phyloP scores from a whole-genome alignment of 2,329 filamentous ascomycete genomes.

The Aspergillus arachidicola region DNA sequence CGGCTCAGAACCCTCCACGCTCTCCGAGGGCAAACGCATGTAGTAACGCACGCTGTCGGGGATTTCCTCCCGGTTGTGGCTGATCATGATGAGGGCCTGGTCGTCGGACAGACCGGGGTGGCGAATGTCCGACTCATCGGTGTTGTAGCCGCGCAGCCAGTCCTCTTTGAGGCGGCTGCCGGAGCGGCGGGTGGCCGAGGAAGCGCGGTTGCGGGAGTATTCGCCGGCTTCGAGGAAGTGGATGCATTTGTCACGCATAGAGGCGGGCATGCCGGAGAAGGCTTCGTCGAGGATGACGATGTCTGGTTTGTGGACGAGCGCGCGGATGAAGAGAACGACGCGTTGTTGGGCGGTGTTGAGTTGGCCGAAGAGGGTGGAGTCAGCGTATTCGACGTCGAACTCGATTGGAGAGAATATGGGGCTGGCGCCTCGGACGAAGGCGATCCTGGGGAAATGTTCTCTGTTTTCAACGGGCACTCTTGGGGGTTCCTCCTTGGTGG shows the following conservation, averaged over 20 bases:
- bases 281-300: constrained; percentile 85
- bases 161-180: constrained; percentile 3
- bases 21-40: constrained; percentile 70
- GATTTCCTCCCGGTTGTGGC: constrained; percentile 87
- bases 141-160: constrained; percentile 17
- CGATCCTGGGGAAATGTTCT: constrained; percentile 24
- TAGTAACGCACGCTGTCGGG: constrained; percentile 81
- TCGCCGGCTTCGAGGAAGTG: constrained; percentile 73
- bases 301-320: constrained; percentile 77
- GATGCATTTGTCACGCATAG: constrained; percentile 82
- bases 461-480: constrained; percentile 1
- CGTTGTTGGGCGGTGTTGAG: constrained; percentile 62
- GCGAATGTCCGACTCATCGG: constrained; percentile 16
- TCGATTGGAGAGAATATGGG: constrained; percentile 19
- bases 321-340: constrained; percentile 79
- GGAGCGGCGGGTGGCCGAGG: constrained; percentile 19
- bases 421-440: constrained; percentile 1
- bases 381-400: constrained; percentile 64
- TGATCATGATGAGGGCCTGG: constrained; percentile 89
- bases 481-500: constrained; percentile 19
- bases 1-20: constrained; percentile 20
- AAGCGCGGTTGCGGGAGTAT: constrained; percentile 43
- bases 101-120: constrained; percentile 62
- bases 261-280: constrained; percentile 81
- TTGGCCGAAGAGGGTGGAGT: constrained; percentile 74